Conservation (phyloP, 1,284 basidiomycete species). For the Waitea zeae region DNA sequence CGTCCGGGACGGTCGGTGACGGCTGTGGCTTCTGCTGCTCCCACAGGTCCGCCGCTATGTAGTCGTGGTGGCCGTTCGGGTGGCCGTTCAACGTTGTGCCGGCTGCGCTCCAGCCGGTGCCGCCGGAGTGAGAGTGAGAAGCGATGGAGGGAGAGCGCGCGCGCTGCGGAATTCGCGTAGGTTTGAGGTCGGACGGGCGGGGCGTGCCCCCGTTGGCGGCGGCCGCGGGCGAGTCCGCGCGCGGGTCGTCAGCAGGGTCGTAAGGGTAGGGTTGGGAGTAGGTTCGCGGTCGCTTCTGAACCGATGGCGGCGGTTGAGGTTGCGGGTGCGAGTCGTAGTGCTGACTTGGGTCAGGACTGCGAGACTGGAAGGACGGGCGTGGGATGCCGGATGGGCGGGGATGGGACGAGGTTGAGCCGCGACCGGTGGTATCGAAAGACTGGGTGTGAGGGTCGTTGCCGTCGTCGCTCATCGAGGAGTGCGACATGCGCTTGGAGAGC, state of each 20-base stretch:
- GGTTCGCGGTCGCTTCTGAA: constrained; percentile 26
- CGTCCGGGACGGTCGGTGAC: constrained; percentile 10
- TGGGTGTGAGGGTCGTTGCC: constrained; percentile 10
- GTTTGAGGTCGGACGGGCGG: constrained; percentile 20
- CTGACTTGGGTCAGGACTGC: no score
- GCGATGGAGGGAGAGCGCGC: no score
- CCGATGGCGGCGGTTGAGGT: constrained; percentile 7
- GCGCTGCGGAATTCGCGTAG: constrained; percentile 32
- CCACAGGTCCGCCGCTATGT: constrained; percentile 13
- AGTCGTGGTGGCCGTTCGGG: constrained; percentile 13
- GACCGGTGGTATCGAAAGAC: no score
- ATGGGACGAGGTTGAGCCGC: constrained; percentile 8
- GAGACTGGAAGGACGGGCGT: constrained; percentile 3
- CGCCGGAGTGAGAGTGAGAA: no score
- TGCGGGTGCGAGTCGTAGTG: no score
- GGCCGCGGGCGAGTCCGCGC: constrained; percentile 19
- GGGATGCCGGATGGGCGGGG: constrained; percentile 7
- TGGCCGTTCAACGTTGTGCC: no score
- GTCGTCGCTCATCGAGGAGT: constrained; percentile 39
- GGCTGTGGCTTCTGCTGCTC: constrained; percentile 8
- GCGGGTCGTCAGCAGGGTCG: constrained; percentile 15
- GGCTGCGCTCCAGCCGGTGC: no score
- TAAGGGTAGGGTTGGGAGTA: constrained; percentile 39
- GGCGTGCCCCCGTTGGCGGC: constrained; percentile 11
- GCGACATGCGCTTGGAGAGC: constrained; percentile 54